Evolutionary conservation across 139 green algal species (phyloP), one percentile per base, ranked within the genome.

Genomic region (Diplosphaera chodatii): DNA sequence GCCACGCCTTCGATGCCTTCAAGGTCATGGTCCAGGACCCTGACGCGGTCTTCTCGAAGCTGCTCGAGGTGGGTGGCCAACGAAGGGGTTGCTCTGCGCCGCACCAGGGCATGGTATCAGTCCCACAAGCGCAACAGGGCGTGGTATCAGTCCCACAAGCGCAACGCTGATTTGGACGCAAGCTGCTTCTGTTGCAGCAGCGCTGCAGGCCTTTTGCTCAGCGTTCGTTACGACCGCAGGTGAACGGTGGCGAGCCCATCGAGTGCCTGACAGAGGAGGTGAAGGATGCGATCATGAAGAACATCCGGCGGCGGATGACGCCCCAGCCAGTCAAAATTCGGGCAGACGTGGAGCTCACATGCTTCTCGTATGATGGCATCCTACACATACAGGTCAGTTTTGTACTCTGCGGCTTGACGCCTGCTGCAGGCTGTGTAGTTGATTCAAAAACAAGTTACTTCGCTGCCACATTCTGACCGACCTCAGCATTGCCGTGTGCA

Each of bases 271-370:
- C 86, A 30, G 74, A 82, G 69, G 84, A 87, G 40, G 88, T 98
- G 48, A 84, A 83, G 34, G 86, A 97, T 18, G 88, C 84, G 25
- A 76, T 99, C 66, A 74, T 98, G 67, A 96, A 95, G 81, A 97
- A 99, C 84, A 92, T 99, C 73, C 89, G 88, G 75, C 85, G 95
- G 71, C 85, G 95, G 55, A 92, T 99, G 91, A 99, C 95, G 1
- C 95, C 95, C n/a, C 93, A 98, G 86, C 95, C 95, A n/a, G 82
- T 98, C 55, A 99, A 99, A 81, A 95, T 99, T 68, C 85, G 93
- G 5, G 93, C 93, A 0, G 95, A 99, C 79, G 87, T 99, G 63
- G 95, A 99, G 86, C 86, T 99, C 72, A 99, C 93, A 8, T 99
- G 95, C 78, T 99, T 97, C 78, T 77, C 84, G 2, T 99, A 97